phyloP scores from a whole-genome alignment of 805 yeast genomes.

The Candida easanensis region DNA sequence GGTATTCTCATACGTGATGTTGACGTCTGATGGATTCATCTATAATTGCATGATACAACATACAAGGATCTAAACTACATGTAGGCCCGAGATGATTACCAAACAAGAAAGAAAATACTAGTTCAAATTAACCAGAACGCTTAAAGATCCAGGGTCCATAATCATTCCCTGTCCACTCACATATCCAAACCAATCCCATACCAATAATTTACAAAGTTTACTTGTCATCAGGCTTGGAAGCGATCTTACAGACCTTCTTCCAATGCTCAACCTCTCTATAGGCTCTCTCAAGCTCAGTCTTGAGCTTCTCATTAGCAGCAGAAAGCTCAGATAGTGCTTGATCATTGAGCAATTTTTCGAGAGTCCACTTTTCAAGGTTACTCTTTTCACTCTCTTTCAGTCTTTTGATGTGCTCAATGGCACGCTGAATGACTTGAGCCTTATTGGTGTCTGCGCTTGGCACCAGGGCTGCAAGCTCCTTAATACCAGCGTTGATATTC shows the following conservation, averaged over 20 bases:
- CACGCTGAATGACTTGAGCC: constrained; percentile 83
- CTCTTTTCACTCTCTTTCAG: constrained; percentile 87
- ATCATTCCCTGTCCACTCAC: too few relatives aligned
- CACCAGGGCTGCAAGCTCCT: constrained; percentile 69
- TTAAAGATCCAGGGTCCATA: too few relatives aligned
- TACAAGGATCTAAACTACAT: not conserved
- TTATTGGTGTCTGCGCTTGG: constrained; percentile 87
- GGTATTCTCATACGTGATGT: constrained; percentile 63
- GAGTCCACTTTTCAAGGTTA: constrained; percentile 91
- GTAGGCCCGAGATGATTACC: not conserved
- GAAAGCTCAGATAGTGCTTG: constrained; percentile 86
- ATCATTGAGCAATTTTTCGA: constrained; percentile 87
- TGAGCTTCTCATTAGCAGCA: constrained; percentile 82
- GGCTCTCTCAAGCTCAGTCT: constrained; percentile 84
- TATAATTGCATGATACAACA: not conserved
- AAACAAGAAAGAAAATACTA: too few relatives aligned
- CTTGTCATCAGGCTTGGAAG: constrained; percentile 6
- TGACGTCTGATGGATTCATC: constrained; percentile 26
- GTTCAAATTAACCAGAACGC: too few relatives aligned
- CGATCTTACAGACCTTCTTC: constrained; percentile 43
- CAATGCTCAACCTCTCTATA: constrained; percentile 88
- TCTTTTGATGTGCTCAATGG: constrained; percentile 86
- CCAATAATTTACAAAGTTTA: too few relatives aligned
- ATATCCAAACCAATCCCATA: too few relatives aligned
- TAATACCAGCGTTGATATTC: constrained; percentile 82